Base-by-base conservation (phyloP, 2,329 filamentous ascomycete species). In the Penicillium sp. region DNA sequence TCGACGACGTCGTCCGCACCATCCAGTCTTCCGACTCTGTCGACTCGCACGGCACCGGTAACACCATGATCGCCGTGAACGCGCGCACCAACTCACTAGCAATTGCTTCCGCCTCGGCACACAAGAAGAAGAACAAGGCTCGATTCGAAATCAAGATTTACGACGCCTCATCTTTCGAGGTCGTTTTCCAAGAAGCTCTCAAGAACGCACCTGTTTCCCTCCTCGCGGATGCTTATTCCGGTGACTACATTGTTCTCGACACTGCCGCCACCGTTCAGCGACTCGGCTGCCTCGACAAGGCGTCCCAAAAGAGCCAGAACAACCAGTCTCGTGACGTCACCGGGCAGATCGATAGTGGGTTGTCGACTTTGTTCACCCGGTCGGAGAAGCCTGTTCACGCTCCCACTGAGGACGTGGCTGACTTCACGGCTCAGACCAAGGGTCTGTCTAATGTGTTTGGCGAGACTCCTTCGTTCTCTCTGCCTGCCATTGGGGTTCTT, bases 231-330 rank as follows among this genome's bases (percentile, higher is more conserved):
- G 77, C 81, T 11, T 80, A 80, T 18, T 83, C 85, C 2, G 85
- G 84, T 43, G 90, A 91, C 4, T 96, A 90, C 69, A 77, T 94
- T 38, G 76, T 88, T 9, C 73, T 96, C 5, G 91, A 96, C 68
- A 81, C 87, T n/a, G 80, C 84, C 0, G 90, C 90, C 13, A 87
- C 89, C 64, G 78, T 96, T 38, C 86, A 85, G 75, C 69, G 68
- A 38, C 57, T 74, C 43, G 63, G 67, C 27, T 68, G 66, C 31
- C 44, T 59, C 46, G 61, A 61, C 22, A 69, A 63, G 47, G 56
- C 59, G 5, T 53, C 62, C 3, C 63, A 68, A 36, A 54, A 62
- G 44, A 60, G 56, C 27, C 45, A 56, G n/a, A 54, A 50, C 27
- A 54, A 41, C 34, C 61, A 67, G 36, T 53, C 66, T 16, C 54